Evolutionary conservation across 257 asterid species (phyloP).

Genomic region (Ophiorrhiza pumila): DNA sequence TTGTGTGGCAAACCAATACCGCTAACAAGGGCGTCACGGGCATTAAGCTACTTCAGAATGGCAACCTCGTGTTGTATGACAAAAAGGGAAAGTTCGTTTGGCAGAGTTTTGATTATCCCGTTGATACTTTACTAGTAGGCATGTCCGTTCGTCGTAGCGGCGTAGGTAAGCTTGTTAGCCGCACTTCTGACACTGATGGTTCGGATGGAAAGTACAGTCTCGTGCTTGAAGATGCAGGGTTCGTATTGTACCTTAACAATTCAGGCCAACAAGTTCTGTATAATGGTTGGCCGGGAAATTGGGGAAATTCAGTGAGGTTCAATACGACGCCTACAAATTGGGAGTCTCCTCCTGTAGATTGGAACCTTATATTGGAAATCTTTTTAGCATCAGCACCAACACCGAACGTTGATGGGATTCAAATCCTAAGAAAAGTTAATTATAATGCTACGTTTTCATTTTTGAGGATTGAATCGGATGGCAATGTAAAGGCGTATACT

Average conservation of each 20-base stretch:
- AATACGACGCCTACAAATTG: not conserved
- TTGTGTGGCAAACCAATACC: conserved; percentile 25
- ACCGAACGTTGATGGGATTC: not conserved
- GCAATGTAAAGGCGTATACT: conserved; percentile 20
- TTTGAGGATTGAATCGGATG: conserved; percentile 22
- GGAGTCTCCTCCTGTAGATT: conserved; percentile 1
- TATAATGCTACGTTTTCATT: conserved; percentile 19
- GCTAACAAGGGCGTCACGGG: conserved; percentile 16
- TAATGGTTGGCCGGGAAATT: conserved; percentile 21
- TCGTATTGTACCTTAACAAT: conserved; percentile 10
- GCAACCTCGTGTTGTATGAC: conserved; percentile 24
- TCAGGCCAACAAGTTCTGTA: conserved; percentile 4
- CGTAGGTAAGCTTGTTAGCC: conserved; percentile 15
- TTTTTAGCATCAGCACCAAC: not conserved
- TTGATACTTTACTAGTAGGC: conserved; percentile 21
- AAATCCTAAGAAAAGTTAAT: not conserved
- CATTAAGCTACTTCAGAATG: conserved; percentile 14
- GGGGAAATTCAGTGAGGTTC: conserved; percentile 10
- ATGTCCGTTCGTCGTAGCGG: conserved; percentile 1
- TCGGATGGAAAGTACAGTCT: conserved; percentile 21
- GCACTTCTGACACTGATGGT: conserved; percentile 15
- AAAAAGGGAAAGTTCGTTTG: conserved; percentile 13
- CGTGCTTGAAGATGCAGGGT: conserved; percentile 10
- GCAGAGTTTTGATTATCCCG: conserved; percentile 31
- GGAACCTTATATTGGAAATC: not conserved